Evolutionary conservation across 2,329 filamentous ascomycete genomes (phyloP).

Genomic region (Penicillium hesseltinei): DNA sequence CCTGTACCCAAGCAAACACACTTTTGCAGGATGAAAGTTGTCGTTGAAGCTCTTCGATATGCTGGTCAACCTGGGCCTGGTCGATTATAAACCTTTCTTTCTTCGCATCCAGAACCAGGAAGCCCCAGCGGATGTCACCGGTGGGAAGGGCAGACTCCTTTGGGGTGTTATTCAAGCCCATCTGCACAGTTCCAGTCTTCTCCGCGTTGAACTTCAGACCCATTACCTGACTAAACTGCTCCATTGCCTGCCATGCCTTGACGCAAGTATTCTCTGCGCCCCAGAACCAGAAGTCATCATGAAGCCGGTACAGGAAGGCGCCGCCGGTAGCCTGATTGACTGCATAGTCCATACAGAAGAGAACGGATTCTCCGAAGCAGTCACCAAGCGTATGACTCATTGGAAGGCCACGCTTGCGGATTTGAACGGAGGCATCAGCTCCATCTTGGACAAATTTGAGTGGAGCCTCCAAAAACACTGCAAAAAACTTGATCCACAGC

Average conservation of each 20-base stretch:
- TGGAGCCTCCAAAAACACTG: slow-evolving; percentile 58
- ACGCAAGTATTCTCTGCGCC: slow-evolving; percentile 53
- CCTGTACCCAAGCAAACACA: slow-evolving; percentile 59
- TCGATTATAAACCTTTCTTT: slow-evolving; percentile 60
- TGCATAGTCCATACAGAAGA: slow-evolving; percentile 66
- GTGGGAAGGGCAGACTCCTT: slow-evolving; percentile 42
- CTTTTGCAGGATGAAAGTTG: slow-evolving; percentile 58
- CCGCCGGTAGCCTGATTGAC: slow-evolving; percentile 59
- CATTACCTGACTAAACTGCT: slow-evolving; percentile 54
- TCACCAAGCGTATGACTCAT: slow-evolving; percentile 60
- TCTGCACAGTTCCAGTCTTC: slow-evolving; percentile 55
- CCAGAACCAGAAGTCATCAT: slow-evolving; percentile 70
- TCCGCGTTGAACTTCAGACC: slow-evolving; percentile 58
- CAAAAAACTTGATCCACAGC: slow-evolving; percentile 60
- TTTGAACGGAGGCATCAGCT: slow-evolving; percentile 42
- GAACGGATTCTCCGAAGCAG: slow-evolving; percentile 57
- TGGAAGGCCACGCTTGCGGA: slow-evolving; percentile 58
- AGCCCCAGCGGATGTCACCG: slow-evolving; percentile 59
- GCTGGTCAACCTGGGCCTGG: slow-evolving; percentile 56
- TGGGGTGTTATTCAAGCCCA: slow-evolving; percentile 27
- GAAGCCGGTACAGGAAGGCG: slow-evolving; percentile 58
- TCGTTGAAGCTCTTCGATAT: slow-evolving; percentile 58
- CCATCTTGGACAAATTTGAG: slow-evolving; percentile 58
- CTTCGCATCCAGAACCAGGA: slow-evolving; percentile 55
- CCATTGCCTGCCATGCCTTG: slow-evolving; percentile 59